A percentile compares a stretch with the other conserved stretches of the same genome.
These are phyloP conservation scores for Arctostaphylos glauca DNA, from an alignment of 148 eudicot genomes.

Conservation along the genomic window DNA sequence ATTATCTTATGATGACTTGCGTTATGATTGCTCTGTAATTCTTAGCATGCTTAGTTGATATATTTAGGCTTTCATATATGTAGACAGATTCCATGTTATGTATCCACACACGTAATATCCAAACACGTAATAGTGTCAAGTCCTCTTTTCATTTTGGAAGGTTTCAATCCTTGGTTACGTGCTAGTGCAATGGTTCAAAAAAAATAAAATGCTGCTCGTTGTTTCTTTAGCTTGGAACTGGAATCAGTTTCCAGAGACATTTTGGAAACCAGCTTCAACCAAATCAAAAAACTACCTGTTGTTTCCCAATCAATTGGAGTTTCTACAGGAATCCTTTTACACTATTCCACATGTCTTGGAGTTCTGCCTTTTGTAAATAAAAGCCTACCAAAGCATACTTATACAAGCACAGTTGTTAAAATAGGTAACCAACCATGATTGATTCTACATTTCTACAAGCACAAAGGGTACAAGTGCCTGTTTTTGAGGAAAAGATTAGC, in stretches of 20 bases:
- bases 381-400: background rate
- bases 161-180: background rate
- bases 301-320: background rate
- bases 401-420: background rate
- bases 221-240: background rate
- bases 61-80: background rate
- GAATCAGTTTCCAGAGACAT: background rate
- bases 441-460: background rate
- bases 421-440: background rate
- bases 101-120: background rate
- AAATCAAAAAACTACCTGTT: background rate
- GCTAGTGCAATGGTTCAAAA: background rate
- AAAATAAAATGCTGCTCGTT: background rate
- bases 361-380: background rate
- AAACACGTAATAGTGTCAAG: background rate
- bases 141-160: background rate
- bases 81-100: background rate
- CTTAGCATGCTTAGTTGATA: background rate
- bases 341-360: background rate
- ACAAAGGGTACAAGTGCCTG: background rate
- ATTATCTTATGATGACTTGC: background rate
- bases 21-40: background rate
- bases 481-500: background rate
- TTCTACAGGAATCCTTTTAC: background rate
- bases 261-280: background rate